phyloP scores from a whole-genome alignment of 2,329 filamentous ascomycete genomes.

The Calonectria hongkongensis region DNA sequence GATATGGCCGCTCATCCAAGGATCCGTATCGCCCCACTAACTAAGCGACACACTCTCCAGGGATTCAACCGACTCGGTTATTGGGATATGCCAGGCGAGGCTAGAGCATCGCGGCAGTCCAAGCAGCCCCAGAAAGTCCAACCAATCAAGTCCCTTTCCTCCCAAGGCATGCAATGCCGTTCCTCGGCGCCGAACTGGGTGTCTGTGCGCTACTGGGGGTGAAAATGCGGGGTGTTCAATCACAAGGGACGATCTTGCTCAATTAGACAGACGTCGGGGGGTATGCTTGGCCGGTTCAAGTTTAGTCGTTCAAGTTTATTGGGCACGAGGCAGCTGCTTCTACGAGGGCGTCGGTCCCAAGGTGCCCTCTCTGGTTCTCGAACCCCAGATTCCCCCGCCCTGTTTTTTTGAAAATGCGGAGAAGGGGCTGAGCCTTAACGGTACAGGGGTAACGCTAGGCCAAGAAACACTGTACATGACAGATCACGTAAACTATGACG shows the following conservation, averaged over 20 bases:
- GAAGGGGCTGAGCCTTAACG: background rate
- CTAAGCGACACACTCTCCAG: background rate
- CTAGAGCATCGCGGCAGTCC: background rate
- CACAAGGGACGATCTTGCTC: background rate
- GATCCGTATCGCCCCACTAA: background rate
- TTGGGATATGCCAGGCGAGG: background rate
- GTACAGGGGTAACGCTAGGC: background rate
- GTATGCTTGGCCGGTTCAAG: background rate
- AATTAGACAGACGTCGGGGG: background rate
- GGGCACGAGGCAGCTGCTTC: background rate
- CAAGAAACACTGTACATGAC: background rate
- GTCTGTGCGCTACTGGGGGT: background rate
- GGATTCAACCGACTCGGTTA: background rate
- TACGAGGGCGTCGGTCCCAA: background rate
- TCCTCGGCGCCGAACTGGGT: conserved; percentile 26
- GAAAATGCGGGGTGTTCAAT: conserved; percentile 30
- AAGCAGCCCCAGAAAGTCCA: background rate
- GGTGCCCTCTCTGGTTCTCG: background rate
- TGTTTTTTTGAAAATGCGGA: background rate
- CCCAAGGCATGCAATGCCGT: conserved; percentile 26
- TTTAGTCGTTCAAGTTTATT: background rate
- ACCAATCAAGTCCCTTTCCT: background rate
- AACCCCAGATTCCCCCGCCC: conserved; percentile 3
- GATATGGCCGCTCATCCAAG: background rate
- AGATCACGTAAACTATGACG: background rate